Conservation (phyloP, 805 yeast species). For the Cyberlindnera petersonii region DNA sequence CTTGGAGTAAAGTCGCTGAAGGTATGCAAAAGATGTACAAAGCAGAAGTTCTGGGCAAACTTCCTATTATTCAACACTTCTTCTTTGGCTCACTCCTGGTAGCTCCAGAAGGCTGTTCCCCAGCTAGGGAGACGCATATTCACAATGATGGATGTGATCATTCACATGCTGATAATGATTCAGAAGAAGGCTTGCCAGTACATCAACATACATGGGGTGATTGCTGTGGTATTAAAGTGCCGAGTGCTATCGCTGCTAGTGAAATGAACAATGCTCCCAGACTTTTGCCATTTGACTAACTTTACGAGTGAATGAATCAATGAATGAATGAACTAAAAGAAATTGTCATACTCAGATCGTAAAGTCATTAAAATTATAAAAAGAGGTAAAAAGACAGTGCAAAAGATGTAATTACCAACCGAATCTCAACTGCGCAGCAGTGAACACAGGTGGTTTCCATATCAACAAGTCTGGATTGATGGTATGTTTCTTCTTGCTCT, state of each 20-base stretch:
- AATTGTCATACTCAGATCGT: neutral
- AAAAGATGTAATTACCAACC: constrained; percentile 64
- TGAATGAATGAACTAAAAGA: no score
- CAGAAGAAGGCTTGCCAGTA: constrained; percentile 29
- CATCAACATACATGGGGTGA: constrained; percentile 82
- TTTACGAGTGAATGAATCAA: neutral
- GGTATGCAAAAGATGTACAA: constrained; percentile 96
- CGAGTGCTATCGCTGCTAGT: constrained; percentile 91
- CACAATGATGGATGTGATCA: constrained; percentile 33
- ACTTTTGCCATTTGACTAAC: constrained; percentile 66
- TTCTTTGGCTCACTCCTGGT: constrained; percentile 68
- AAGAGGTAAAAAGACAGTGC: neutral
- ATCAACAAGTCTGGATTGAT: constrained; percentile 66
- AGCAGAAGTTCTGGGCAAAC: constrained; percentile 85
- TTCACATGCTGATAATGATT: constrained; percentile 37
- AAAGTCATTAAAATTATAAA: constrained; percentile 1
- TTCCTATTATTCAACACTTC: constrained; percentile 94
- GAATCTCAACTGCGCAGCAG: constrained; percentile 92
- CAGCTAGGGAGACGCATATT: constrained; percentile 29
- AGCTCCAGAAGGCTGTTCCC: constrained; percentile 70
- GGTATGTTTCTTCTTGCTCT: constrained; percentile 66
- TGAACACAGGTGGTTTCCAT: constrained; percentile 94
- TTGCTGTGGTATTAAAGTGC: constrained; percentile 95
- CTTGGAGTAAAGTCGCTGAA: constrained; percentile 86
- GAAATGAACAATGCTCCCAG: constrained; percentile 40